Evolutionary conservation across 495 filamentous ascomycete genomes (phyloP), one percentile per base, ranked within the genome.

Genomic region (Aspergillus homomorphus): DNA sequence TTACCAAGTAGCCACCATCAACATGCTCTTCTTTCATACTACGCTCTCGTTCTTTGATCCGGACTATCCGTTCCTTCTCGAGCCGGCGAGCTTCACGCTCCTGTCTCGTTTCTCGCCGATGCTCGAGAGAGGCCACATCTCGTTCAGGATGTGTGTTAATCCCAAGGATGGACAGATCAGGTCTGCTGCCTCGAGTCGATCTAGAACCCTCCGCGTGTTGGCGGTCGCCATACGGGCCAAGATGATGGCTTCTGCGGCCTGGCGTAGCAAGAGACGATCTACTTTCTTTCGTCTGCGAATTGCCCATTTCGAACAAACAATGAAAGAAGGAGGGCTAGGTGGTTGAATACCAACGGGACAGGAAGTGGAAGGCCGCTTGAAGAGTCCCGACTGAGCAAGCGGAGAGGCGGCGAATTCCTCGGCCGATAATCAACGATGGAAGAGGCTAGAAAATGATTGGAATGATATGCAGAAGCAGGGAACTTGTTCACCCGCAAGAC

Each of bases 1-100:
- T 98, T 42, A 98, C 94, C 26, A 98, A 74, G 75, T 89, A 98
- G 26, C 94, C 94, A 28, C 94, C 94, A 77, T 98, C 94, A 26
- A 96, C 88, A 71, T 91, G 84, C 64, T 98, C 94, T 62, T 97
- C 93, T 62, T 80, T 87, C 77, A 98, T 89, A 69, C 94, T 98
- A 68, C 90, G 81, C 73, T 96, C 93, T 24, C 92, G 81, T 69
- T 98, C 94, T 69, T 88, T 90, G 46, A 85, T 59, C 42, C 94
- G 79, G 18, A 82, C 82, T 3, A 76, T 71, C 23, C 89, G 82
- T 72, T 98, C 94, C 70, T 84, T 88, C 73, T 96, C 94, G 60
- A 88, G 68, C 59, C 87, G 90, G 54, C 93, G 83, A 9, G 88
- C 89, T 70, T 98, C 94, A 55, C 89, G 82, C 69, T 97, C 94